Evolutionary conservation across 2,329 filamentous ascomycete genomes (phyloP).

Genomic region (Lecanoromycetidae sp.): DNA sequence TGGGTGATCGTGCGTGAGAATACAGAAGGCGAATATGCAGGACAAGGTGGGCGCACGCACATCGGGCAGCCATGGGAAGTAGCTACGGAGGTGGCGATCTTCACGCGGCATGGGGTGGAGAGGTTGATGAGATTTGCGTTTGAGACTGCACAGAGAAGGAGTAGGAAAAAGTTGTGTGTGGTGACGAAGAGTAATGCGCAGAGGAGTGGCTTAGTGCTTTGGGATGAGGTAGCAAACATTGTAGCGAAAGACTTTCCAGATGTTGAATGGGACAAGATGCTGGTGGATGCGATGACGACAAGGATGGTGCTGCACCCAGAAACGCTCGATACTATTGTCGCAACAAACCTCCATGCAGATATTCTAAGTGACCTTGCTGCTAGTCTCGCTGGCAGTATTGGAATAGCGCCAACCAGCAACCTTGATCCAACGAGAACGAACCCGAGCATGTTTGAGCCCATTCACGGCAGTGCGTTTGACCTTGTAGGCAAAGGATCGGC

Average conservation of each 20-base stretch:
- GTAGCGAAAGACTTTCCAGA: slow-evolving; percentile 40
- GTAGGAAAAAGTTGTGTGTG: slow-evolving; percentile 39
- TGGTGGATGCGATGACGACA: slow-evolving; percentile 46
- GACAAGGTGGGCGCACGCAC: slow-evolving; percentile 43
- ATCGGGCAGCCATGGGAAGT: slow-evolving; percentile 40
- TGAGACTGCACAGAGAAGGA: slow-evolving; percentile 36
- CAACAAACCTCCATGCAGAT: slow-evolving; percentile 47
- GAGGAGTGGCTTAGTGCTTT: slow-evolving; percentile 44
- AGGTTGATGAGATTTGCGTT: slow-evolving; percentile 43
- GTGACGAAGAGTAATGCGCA: slow-evolving; percentile 46
- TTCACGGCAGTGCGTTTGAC: slow-evolving; percentile 52
- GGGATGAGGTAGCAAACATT: slow-evolving; percentile 40
- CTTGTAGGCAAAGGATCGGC: slow-evolving; percentile 52
- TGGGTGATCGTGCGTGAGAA: slow-evolving; percentile 47
- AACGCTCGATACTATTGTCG: slow-evolving; percentile 41
- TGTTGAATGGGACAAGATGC: slow-evolving; percentile 42
- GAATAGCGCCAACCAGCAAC: slow-evolving; percentile 59
- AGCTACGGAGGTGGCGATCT: slow-evolving; percentile 42
- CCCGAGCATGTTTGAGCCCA: slow-evolving; percentile 52
- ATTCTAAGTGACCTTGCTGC: slow-evolving; percentile 61
- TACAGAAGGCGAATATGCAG: slow-evolving; percentile 44
- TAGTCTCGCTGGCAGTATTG: slow-evolving; percentile 57
- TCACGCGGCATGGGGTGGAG: slow-evolving; percentile 41
- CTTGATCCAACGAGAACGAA: slow-evolving; percentile 51
- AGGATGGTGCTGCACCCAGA: slow-evolving; percentile 42